These are phyloP conservation scores for Prunus salicina DNA, from an alignment of 306 rosid species.

Conservation along the genomic window DNA sequence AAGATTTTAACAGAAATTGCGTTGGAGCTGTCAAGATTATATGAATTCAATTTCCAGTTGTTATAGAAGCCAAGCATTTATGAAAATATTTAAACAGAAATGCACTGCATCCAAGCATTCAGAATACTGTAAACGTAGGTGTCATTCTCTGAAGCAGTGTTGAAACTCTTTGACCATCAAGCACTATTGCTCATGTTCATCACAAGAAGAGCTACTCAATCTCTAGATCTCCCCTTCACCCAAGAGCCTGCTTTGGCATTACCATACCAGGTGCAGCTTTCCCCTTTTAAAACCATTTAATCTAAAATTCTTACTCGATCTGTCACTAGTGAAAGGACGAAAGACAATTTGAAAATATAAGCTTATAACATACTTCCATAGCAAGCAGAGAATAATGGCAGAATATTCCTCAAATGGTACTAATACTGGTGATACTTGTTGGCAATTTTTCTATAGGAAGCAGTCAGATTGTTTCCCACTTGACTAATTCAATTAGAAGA, in stretches of 20 bases:
- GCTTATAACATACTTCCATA: neutral
- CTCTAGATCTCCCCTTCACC: neutral
- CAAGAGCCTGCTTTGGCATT: neutral
- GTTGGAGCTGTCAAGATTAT: neutral
- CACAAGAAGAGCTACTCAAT: neutral
- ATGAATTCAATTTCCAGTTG: neutral
- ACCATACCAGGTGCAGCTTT: neutral
- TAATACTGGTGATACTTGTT: neutral
- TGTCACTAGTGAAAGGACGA: neutral
- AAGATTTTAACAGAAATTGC: neutral
- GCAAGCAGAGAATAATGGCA: neutral
- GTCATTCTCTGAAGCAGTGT: neutral
- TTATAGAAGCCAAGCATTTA: neutral
- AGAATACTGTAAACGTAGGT: neutral
- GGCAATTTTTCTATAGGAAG: neutral
- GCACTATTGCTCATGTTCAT: neutral
- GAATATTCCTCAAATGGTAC: neutral
- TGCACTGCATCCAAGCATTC: neutral
- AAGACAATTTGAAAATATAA: neutral
- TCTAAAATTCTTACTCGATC: neutral
- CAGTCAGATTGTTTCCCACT: neutral
- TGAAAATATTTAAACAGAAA: neutral
- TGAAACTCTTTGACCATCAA: neutral
- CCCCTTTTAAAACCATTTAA: neutral
- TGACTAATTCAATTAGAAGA: neutral